Conservation (phyloP, 495 filamentous ascomycete genomes). For the Podospora pseudopauciseta region DNA sequence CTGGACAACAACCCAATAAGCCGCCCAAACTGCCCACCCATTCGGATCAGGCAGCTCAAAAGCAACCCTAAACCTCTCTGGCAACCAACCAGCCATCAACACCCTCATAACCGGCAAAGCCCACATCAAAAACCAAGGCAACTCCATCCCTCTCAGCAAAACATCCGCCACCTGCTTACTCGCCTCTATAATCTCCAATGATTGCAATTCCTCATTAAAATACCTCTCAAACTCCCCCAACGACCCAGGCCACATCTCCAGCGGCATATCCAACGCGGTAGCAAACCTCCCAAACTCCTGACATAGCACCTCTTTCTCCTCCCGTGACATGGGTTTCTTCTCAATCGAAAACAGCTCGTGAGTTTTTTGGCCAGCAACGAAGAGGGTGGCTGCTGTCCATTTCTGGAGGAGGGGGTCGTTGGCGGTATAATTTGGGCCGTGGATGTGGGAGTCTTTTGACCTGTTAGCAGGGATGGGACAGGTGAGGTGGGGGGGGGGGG, state of each 20-base stretch:
- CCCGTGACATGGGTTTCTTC: background rate
- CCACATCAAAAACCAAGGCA: conserved; percentile 22
- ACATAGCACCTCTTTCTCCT: conserved; percentile 11
- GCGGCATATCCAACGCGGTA: conserved; percentile 16
- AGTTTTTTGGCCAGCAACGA: conserved; percentile 2
- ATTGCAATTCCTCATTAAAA: conserved; percentile 6
- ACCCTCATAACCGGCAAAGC: conserved; percentile 17
- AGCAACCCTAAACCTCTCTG: conserved; percentile 8
- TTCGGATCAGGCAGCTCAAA: conserved; percentile 14
- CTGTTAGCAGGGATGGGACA: background rate
- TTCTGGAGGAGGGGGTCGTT: conserved; percentile 25
- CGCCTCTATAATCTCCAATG: conserved; percentile 10
- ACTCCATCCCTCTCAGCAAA: conserved; percentile 9
- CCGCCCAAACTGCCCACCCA: conserved; percentile 14
- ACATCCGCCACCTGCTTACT: conserved; percentile 10
- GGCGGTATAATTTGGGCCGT: conserved; percentile 20
- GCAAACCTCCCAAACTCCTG: conserved; percentile 10
- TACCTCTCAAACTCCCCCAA: conserved; percentile 19
- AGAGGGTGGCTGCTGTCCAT: conserved; percentile 28
- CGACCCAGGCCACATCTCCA: conserved; percentile 10
- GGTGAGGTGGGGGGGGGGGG: background rate
- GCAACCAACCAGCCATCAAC: conserved; percentile 17
- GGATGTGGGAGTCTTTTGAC: conserved; percentile 6
- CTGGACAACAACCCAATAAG: conserved; percentile 9
- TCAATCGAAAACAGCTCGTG: conserved; percentile 3